Base-by-base conservation (phyloP, 768 basidiomycete species). In the Suillus occidentalis region DNA sequence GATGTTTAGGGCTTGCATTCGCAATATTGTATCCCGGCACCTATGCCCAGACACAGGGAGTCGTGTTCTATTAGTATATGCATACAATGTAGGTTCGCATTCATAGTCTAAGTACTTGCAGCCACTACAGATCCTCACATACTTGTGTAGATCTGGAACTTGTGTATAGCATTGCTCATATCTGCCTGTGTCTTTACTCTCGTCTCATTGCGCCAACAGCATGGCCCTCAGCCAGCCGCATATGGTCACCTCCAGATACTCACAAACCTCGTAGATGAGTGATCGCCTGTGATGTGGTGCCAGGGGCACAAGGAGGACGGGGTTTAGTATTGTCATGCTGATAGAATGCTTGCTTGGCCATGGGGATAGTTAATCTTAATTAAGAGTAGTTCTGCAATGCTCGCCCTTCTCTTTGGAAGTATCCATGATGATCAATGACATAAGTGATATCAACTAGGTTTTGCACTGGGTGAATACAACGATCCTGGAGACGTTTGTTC, bases 201-300 rank as follows among this genome's bases (percentile, higher is more conserved):
- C 16, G 39, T 74, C 37, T 69, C 66, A 8, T 53, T 70, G 22
- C 25, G 49, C 47, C 68, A 20, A 28, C 74, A 68, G 9, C 63
- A 47, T 16, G 74, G 75, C 3, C 66, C 72, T 1, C 77, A 77
- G 43, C 77, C 74, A 0, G 73, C 72, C 6, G 69, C 72, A n/a
- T 78, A 77, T 37, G 75, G 77, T 5, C 75, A 77, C 22, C 63
- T 78, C 6, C 73, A 76, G 50, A 77, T 73, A n/a, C 69, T 78
- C 14, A 73, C 72, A 2, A 76, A 78, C 61, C 62, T 77, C 63
- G 69, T 76, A 37, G 77, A 78, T 63, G 76, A 78, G 22, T 74
- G 77, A 77, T 72, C 72, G n/a, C 64, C 69, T 1, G 72, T 65
- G 12, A 73, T 76, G 69, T 72, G 75, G 74, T 76, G 75, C n/a